phyloP scores from a whole-genome alignment of 768 basidiomycete species.

The Lentinula sp. region DNA sequence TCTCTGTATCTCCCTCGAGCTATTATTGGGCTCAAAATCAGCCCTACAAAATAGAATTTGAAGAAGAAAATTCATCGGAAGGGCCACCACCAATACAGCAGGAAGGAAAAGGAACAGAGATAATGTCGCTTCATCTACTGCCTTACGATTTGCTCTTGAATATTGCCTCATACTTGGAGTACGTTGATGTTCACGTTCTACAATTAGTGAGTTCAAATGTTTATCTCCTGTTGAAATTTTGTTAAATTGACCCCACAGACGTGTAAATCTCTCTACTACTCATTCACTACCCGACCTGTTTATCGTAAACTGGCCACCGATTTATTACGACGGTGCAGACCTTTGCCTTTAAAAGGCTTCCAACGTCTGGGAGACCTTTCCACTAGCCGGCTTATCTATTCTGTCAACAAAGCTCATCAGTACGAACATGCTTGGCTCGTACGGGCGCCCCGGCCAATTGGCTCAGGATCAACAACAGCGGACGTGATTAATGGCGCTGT shows the following conservation, averaged over 20 bases:
- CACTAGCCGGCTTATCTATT: conserved; percentile 52
- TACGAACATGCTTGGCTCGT: conserved; percentile 59
- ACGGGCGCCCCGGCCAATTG: conserved; percentile 51
- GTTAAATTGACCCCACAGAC: conserved; percentile 33
- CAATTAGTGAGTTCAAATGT: conserved; percentile 45
- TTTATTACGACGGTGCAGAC: conserved; percentile 59
- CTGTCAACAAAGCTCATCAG: conserved; percentile 56
- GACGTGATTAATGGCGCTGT: background rate
- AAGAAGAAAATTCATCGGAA: background rate
- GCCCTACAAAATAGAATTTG: background rate
- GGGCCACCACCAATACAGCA: background rate
- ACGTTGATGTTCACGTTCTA: conserved; percentile 53
- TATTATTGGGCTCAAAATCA: background rate
- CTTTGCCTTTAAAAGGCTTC: conserved; percentile 65
- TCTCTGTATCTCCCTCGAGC: background rate
- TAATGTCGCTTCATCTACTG: conserved; percentile 30
- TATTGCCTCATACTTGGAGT: conserved; percentile 56
- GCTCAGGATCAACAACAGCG: background rate
- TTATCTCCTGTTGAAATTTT: conserved; percentile 6
- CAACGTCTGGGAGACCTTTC: conserved; percentile 61
- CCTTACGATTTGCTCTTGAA: conserved; percentile 70
- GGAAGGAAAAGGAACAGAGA: background rate
- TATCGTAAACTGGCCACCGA: conserved; percentile 59
- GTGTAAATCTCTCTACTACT: conserved; percentile 53
- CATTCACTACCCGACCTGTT: conserved; percentile 60